Base-by-base conservation (phyloP, 2,329 filamentous ascomycete genomes). In the Xylariales sp. region DNA sequence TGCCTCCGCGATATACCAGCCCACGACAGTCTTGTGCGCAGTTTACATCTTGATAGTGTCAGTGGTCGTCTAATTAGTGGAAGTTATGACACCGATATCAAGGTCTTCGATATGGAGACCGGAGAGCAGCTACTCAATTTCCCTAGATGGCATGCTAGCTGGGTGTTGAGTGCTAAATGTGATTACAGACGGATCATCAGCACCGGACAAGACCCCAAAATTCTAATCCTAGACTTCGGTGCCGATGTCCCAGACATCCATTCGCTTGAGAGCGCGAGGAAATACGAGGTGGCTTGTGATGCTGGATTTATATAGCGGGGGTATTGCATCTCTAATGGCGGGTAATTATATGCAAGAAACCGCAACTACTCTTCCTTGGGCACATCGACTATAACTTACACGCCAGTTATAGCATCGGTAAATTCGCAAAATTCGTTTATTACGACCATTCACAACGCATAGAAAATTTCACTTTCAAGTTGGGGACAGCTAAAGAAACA, bases 111-210 rank as follows among this genome's bases (percentile, higher is more conserved):
- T 78, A 91, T 96, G 81, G 89, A 90, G 71, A 91, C 90, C 2
- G 95, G 94, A 41, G 83, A 90, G 54, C 86, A 93, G 73, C 86
- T 95, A 68, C 88, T 97, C 69, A 90, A 94, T 74, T 95, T 97
- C 75, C 92, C 94, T n/a, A 90, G 92, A 73, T 98, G 94, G 94
- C 97, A 97, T 66, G 91, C 91, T 10, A 97, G 93, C 80, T 99
- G 96, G 96, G 97, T 99, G 76, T 83, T 99, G 67, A 94, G 93
- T 71, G 96, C 96, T 59, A 97, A 97, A 85, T 94, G 93, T 70
- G 95, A 99, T 78, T 98, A 98, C 80, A 87, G 95, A 67, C 89
- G 96, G 69, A 96, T 99, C 70, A 93, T 99, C 69, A 96, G 93
- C 74, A 97, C 95, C 0, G 96, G 94, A 57, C 96, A 99, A 80